phyloP scores from a whole-genome alignment of 1,284 basidiomycete species.

The Cutaneotrichosporon daszewskae region DNA sequence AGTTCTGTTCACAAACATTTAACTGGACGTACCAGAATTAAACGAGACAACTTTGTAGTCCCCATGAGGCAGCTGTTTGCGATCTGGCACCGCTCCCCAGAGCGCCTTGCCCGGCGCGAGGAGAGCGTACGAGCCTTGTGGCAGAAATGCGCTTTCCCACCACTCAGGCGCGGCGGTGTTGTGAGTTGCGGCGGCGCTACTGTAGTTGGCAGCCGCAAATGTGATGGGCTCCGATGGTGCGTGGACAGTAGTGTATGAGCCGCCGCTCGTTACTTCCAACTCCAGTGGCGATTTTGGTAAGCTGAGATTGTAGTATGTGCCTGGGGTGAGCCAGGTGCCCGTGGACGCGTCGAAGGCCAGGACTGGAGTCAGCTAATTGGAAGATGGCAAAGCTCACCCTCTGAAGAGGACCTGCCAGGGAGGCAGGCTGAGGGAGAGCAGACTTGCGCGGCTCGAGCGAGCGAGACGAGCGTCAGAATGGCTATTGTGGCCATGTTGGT shows the following conservation, averaged over 20 bases:
- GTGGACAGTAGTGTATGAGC: constrained; percentile 11
- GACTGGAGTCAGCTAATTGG: constrained; percentile 68
- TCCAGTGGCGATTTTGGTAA: neutral
- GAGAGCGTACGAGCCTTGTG: constrained; percentile 30
- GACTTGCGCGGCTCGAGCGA: constrained; percentile 1
- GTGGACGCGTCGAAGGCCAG: constrained; percentile 51
- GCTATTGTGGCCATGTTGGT: neutral
- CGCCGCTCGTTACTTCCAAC: neutral
- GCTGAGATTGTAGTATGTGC: constrained; percentile 11
- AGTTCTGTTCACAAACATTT: neutral
- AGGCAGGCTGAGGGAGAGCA: constrained; percentile 23
- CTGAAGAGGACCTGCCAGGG: constrained; percentile 18
- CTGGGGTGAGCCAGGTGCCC: constrained; percentile 15
- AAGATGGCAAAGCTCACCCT: constrained; percentile 54
- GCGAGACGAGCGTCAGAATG: neutral
- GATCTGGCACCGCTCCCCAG: constrained; percentile 31
- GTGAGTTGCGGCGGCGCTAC: constrained; percentile 1
- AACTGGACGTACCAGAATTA: neutral
- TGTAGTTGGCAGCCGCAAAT: constrained; percentile 17
- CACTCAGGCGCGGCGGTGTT: neutral
- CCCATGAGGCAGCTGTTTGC: constrained; percentile 13
- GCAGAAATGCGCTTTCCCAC: constrained; percentile 26
- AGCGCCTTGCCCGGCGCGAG: constrained; percentile 25
- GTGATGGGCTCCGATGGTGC: constrained; percentile 22
- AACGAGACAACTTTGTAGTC: neutral